phyloP scores from a whole-genome alignment of 1,139 yeast genomes.

The Pichia sp. region DNA sequence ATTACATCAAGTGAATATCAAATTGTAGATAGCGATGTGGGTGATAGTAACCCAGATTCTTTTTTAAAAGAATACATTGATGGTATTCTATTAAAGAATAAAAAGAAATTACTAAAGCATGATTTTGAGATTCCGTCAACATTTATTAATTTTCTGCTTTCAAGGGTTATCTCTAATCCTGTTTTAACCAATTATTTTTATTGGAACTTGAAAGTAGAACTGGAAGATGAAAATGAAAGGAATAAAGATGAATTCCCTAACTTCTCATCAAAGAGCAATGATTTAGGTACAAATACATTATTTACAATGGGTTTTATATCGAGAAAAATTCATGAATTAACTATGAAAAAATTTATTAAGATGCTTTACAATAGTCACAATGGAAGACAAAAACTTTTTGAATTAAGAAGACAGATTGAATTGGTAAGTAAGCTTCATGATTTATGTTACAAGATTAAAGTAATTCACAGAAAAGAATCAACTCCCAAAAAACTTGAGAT shows the following conservation, averaged over 20 bases:
- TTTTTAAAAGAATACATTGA: slow-evolving; percentile 12
- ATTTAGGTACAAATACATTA: neutral
- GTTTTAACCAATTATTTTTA: slow-evolving; percentile 75
- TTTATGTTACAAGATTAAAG: slow-evolving; percentile 26
- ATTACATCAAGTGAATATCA: slow-evolving; percentile 35
- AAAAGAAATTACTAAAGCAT: slow-evolving; percentile 12
- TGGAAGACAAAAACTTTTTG: slow-evolving; percentile 22
- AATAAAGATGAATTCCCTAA: slow-evolving; percentile 4
- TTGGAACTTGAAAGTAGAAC: slow-evolving; percentile 88
- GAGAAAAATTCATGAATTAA: slow-evolving; percentile 20
- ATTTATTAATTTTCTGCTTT: slow-evolving; percentile 70
- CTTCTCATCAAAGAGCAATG: neutral
- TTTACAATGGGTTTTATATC: neutral
- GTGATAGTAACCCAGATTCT: slow-evolving; percentile 9
- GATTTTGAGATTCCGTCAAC: slow-evolving; percentile 40
- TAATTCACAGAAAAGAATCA: slow-evolving; percentile 38
- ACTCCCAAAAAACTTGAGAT: slow-evolving; percentile 51
- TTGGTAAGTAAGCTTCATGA: slow-evolving; percentile 25
- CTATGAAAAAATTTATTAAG: slow-evolving; percentile 25
- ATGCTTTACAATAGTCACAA: slow-evolving; percentile 18
- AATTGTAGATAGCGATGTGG: slow-evolving; percentile 31
- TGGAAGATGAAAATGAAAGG: slow-evolving; percentile 49
- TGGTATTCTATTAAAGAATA: slow-evolving; percentile 16
- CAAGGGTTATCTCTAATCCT: slow-evolving; percentile 59
- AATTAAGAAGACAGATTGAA: slow-evolving; percentile 27